Conservation (phyloP, 1,139 yeast species). For the Starmera stellimalicola region DNA sequence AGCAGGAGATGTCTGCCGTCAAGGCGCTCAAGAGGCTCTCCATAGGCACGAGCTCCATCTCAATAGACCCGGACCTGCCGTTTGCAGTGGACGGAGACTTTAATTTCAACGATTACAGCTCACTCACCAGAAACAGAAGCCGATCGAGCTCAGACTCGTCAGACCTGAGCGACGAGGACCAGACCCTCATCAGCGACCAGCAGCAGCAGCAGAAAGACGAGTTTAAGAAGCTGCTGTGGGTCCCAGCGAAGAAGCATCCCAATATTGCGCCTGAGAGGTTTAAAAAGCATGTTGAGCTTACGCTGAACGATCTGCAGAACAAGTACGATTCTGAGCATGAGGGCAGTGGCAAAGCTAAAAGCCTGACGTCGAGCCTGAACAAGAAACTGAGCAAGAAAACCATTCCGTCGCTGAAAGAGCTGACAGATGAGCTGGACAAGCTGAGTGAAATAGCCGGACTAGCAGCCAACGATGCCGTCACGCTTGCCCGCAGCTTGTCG, state of each 20-base stretch:
- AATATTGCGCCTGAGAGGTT: constrained; percentile 89
- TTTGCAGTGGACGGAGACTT: constrained; percentile 18
- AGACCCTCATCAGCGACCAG: constrained; percentile 1
- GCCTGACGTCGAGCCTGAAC: constrained; percentile 2
- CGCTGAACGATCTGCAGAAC: constrained; percentile 66
- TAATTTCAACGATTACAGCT: constrained; percentile 4
- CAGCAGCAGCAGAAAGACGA: constrained; percentile 7
- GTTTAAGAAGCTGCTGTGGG: constrained; percentile 56
- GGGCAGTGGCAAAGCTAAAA: not conserved
- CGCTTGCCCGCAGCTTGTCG: constrained; percentile 63
- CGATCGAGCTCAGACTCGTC: constrained; percentile 6
- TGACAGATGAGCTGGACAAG: constrained; percentile 57
- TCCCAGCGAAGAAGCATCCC: constrained; percentile 91
- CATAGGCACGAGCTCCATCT: constrained; percentile 30
- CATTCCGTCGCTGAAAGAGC: constrained; percentile 53
- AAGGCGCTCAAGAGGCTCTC: constrained; percentile 38
- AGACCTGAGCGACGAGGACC: constrained; percentile 6
- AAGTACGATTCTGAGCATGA: constrained; percentile 22
- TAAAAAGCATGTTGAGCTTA: constrained; percentile 69
- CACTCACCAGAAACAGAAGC: constrained; percentile 1
- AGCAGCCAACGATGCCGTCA: constrained; percentile 65
- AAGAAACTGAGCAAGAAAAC: constrained; percentile 7
- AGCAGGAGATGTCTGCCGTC: constrained; percentile 38
- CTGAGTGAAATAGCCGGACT: constrained; percentile 64
- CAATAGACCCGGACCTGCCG: constrained; percentile 37